Evolutionary conservation across 1,284 basidiomycete genomes (phyloP).

Genomic region (Naganishia liquefaciens): DNA sequence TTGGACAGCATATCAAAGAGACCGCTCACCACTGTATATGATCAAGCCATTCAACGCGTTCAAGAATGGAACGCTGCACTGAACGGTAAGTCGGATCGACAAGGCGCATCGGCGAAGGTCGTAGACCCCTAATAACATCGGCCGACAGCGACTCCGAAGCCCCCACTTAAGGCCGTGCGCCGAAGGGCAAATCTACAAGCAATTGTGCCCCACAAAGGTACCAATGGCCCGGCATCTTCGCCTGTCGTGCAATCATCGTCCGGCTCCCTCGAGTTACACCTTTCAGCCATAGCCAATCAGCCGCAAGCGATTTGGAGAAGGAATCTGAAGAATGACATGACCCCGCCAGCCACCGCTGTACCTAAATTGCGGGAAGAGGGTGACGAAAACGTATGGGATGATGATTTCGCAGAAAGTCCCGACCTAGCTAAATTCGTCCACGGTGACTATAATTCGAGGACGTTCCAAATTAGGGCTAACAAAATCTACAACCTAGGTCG

Average conservation of each 20-base stretch:
- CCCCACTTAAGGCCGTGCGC: slow-evolving; percentile 43
- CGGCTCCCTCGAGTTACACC: slow-evolving; percentile 38
- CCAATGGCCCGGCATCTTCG: not conserved
- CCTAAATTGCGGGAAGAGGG: slow-evolving; percentile 58
- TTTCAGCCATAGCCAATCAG: slow-evolving; percentile 20
- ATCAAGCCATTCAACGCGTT: slow-evolving; percentile 90
- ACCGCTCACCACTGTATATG: slow-evolving; percentile 70
- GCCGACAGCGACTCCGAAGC: slow-evolving; percentile 56
- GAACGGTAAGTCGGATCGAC: slow-evolving; percentile 66
- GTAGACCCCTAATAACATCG: slow-evolving; percentile 53
- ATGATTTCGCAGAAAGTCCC: slow-evolving; percentile 86
- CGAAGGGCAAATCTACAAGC: slow-evolving; percentile 34
- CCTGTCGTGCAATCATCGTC: slow-evolving; percentile 36
- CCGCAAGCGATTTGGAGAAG: slow-evolving; percentile 24
- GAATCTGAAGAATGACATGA: not conserved
- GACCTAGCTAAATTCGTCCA: slow-evolving; percentile 30
- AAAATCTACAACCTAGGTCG: not conserved
- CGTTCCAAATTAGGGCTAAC: not conserved
- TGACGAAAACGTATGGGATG: slow-evolving; percentile 93
- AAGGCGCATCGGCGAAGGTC: not conserved
- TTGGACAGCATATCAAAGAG: slow-evolving; percentile 15
- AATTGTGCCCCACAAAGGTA: not conserved
- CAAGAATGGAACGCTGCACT: slow-evolving; percentile 98
- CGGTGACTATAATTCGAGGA: not conserved
- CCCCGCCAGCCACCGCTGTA: slow-evolving; percentile 14